Evolutionary conservation across 768 basidiomycete genomes (phyloP).

Genomic region (Baorangia bicolor): DNA sequence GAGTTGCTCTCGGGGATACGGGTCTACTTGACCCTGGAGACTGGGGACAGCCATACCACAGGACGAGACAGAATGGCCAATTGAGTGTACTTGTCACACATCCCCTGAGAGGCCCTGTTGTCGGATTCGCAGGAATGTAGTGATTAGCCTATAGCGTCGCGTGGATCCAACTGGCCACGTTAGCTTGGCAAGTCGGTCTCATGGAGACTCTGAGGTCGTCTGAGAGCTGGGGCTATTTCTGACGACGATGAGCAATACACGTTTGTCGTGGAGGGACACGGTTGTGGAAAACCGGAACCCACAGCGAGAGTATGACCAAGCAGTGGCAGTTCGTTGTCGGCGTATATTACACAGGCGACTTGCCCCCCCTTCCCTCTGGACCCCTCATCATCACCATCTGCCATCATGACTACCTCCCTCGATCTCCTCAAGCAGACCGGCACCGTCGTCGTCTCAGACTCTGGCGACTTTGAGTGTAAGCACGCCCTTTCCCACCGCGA

Average conservation of each 20-base stretch:
- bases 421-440: constrained; percentile 87
- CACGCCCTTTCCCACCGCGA: constrained; percentile 1
- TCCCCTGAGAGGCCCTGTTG: constrained; percentile 12
- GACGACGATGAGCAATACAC: not conserved
- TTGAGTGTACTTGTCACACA: constrained; percentile 4
- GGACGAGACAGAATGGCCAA: not conserved
- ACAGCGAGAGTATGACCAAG: constrained; percentile 12
- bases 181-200: not conserved
- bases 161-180: not conserved
- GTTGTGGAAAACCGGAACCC: constrained; percentile 18
- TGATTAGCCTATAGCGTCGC: not conserved
- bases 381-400: constrained; percentile 22
- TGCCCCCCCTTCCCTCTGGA: not conserved
- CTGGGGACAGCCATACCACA: not conserved
- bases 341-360: constrained; percentile 22
- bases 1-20: not conserved
- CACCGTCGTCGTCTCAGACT: constrained; percentile 96
- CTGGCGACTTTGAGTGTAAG: constrained; percentile 89
- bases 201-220: not conserved
- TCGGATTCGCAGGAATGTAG: constrained; percentile 9
- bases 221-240: constrained; percentile 16
- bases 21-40: not conserved
- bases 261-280: constrained; percentile 11
- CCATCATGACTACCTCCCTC: constrained; percentile 76
- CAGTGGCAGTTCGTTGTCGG: constrained; percentile 14